Base-by-base conservation (phyloP, 352 stramenopile species). In the Nothophytophthora sp. region DNA sequence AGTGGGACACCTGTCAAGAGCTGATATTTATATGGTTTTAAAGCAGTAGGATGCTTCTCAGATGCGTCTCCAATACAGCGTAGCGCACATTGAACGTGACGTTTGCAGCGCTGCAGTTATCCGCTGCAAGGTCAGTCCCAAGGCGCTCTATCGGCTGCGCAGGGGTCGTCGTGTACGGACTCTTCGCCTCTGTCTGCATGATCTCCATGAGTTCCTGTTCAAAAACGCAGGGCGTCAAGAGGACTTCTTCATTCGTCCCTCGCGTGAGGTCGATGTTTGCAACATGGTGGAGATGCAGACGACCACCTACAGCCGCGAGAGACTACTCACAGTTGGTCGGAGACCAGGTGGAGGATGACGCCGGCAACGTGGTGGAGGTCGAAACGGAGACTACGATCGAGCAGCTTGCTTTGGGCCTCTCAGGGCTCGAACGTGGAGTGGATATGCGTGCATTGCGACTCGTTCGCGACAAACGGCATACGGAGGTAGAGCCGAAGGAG, bases 121-220 rank as follows among this genome's bases (percentile, higher is more conserved):
- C n/a, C n/a, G n/a, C n/a, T n/a, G n/a, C n/a, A n/a, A n/a, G n/a
- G n/a, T n/a, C n/a, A n/a, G n/a, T n/a, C n/a, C n/a, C n/a, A n/a
- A n/a, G n/a, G n/a, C n/a, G 54, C 59, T 91, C 13, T 89, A 89
- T 28, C 55, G 74, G 15, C 67, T 89, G 18, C 63, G 66, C 6
- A 62, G 74, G 32, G 13, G 70, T 71, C 41, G 51, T 89, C 30
- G 75, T 91, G 9, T 70, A 60, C 0, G 80, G 68, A 0, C n/a
- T 88, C 1, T 36, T 91, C n/a, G 76, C 77, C 18, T 78, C 74
- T 3, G 8, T 91, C 15, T 86, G 68, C 35, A 86, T 89, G 73
- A 59, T 89, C 0, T 77, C 80, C 0, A 62, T 91, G 0, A 72
- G 68, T 10, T 70, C 88, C 32, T 91, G 63, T 91, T 87, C 54